Conservation (phyloP, 2,329 filamentous ascomycete genomes). For the Claviceps citrina region DNA sequence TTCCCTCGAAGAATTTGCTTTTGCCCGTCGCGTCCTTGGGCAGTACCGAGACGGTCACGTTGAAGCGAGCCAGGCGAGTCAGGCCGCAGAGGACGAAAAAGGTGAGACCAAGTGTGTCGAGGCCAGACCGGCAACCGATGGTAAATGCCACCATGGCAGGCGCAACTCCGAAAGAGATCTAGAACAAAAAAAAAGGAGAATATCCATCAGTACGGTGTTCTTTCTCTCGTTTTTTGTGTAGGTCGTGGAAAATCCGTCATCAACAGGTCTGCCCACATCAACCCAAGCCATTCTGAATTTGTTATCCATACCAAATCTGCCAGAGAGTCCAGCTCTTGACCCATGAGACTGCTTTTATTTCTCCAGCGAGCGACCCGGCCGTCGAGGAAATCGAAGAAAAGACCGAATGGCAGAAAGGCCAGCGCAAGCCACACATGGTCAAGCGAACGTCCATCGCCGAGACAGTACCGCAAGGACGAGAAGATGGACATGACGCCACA, state of each 20-base stretch:
- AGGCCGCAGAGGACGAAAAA: conserved; percentile 93
- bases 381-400: conserved; percentile 98
- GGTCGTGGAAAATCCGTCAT: neutral
- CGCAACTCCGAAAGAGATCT: conserved; percentile 92
- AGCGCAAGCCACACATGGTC: conserved; percentile 69
- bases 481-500: conserved; percentile 93
- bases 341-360: conserved; percentile 94
- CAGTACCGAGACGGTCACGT: conserved; percentile 78
- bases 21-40: conserved; percentile 89
- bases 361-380: conserved; percentile 93
- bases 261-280: neutral
- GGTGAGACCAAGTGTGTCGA: conserved; percentile 66
- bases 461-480: conserved; percentile 84
- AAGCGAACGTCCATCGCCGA: conserved; percentile 50
- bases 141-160: conserved; percentile 79
- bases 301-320: conserved; percentile 68
- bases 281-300: neutral
- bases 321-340: conserved; percentile 88
- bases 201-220: conserved; percentile 4
- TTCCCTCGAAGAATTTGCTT: conserved; percentile 90
- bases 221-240: neutral
- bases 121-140: conserved; percentile 67
- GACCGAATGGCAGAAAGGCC: conserved; percentile 72
- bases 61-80: conserved; percentile 88
- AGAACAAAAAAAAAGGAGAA: neutral